These are phyloP conservation scores for Ascochyta koolunga DNA, from an alignment of 2,329 filamentous ascomycete genomes.

Conservation along the genomic window DNA sequence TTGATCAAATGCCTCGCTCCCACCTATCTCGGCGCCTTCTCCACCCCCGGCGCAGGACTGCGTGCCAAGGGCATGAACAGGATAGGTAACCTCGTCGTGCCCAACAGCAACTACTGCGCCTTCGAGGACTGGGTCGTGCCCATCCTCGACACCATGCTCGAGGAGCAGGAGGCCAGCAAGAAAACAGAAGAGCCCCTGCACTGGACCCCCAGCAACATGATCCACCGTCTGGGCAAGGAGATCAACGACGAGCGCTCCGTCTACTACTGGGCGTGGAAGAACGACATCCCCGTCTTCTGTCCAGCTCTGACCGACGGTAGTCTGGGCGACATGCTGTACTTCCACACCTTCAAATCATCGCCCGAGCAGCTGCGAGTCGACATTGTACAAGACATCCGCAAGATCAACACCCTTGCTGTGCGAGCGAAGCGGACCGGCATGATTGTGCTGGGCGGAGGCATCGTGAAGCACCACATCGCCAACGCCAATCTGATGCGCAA, in stretches of 20 bases:
- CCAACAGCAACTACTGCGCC: conserved; percentile 95
- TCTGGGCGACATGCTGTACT: conserved; percentile 97
- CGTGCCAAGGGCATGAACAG: conserved; percentile 89
- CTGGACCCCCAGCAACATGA: conserved; percentile 95
- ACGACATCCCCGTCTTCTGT: conserved; percentile 96
- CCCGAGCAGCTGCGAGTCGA: conserved; percentile 83
- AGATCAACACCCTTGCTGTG: conserved; percentile 90
- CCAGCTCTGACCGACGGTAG: conserved; percentile 95
- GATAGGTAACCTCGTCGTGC: conserved; percentile 93
- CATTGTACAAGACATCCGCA: conserved; percentile 90
- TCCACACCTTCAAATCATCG: conserved; percentile 92
- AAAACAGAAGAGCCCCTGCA: conserved; percentile 70
- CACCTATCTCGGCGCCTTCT: conserved; percentile 91
- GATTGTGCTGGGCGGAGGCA: conserved; percentile 90
- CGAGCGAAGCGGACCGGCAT: conserved; percentile 88
- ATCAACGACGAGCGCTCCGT: conserved; percentile 92
- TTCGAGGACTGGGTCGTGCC: conserved; percentile 99
- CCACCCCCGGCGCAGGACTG: conserved; percentile 74
- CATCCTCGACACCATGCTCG: conserved; percentile 91
- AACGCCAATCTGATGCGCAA: conserved; percentile 98
- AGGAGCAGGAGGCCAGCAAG: conserved; percentile 85
- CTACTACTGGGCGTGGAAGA: conserved; percentile 97
- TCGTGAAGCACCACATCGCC: conserved; percentile 98
- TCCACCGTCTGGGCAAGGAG: conserved; percentile 86
- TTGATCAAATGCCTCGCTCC: conserved; percentile 97